Evolutionary conservation across 805 yeast species (phyloP).

Genomic region (Jamesozyma hellenica): DNA sequence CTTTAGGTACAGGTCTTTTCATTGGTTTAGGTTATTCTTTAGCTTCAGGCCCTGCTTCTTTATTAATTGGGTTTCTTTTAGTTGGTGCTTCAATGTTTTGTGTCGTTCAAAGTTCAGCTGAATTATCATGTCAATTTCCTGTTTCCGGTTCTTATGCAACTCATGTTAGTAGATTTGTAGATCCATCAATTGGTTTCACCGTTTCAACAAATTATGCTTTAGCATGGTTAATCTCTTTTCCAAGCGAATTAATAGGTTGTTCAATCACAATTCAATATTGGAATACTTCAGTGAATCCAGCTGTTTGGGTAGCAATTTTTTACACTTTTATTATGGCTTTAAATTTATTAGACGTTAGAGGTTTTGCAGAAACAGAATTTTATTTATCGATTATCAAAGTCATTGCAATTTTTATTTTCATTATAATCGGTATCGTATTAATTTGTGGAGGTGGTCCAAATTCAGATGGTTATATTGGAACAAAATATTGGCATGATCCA

Average conservation of each 20-base stretch:
- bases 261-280: constrained; percentile 41
- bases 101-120: constrained; percentile 40
- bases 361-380: constrained; percentile 44
- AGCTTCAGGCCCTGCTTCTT: constrained; percentile 42
- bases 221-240: constrained; percentile 39
- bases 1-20: constrained; percentile 26
- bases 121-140: constrained; percentile 40
- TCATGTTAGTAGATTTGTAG: constrained; percentile 39
- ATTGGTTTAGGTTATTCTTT: constrained; percentile 34
- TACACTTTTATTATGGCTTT: constrained; percentile 34
- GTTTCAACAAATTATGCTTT: constrained; percentile 45
- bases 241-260: constrained; percentile 40
- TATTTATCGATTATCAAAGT: constrained; percentile 37
- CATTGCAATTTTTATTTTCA: constrained; percentile 39
- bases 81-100: constrained; percentile 35
- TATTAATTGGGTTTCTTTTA: constrained; percentile 38
- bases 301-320: constrained; percentile 38
- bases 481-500: constrained; percentile 39
- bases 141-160: constrained; percentile 41
- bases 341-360: constrained; percentile 41
- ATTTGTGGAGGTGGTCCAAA: constrained; percentile 39
- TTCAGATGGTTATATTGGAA: constrained; percentile 3
- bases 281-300: constrained; percentile 33
- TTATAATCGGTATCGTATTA: constrained; percentile 40
- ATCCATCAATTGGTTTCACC: constrained; percentile 45